Conservation (phyloP, 495 filamentous ascomycete species). For the Hyaloscypha bicolor region DNA sequence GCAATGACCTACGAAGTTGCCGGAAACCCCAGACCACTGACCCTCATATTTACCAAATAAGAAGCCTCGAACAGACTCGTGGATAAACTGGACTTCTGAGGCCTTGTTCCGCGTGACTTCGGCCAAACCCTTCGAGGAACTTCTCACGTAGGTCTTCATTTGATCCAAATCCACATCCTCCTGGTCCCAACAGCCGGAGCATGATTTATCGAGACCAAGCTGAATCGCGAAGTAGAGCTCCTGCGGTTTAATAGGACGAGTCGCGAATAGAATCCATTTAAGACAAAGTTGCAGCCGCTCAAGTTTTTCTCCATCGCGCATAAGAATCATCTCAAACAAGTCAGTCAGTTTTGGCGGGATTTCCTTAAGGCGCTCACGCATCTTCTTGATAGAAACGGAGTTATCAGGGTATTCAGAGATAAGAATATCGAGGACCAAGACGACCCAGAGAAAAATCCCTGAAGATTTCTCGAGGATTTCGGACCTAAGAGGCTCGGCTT, state of each 20-base stretch:
- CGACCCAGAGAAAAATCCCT: slow-evolving; percentile 43
- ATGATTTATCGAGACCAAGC: slow-evolving; percentile 19
- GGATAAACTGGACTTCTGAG: slow-evolving; percentile 42
- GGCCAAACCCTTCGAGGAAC: slow-evolving; percentile 40
- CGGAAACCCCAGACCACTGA: slow-evolving; percentile 29
- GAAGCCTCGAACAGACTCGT: slow-evolving; percentile 47
- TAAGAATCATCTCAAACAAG: slow-evolving; percentile 45
- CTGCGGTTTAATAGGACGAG: slow-evolving; percentile 33
- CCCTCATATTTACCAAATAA: slow-evolving; percentile 26
- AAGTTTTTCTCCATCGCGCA: slow-evolving; percentile 25
- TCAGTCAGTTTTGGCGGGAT: slow-evolving; percentile 40
- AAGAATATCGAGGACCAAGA: slow-evolving; percentile 43
- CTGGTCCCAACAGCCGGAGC: slow-evolving; percentile 25
- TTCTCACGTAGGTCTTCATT: slow-evolving; percentile 36
- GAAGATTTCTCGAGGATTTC: slow-evolving; percentile 37
- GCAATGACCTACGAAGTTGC: slow-evolving; percentile 33
- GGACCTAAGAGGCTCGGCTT: slow-evolving; percentile 24
- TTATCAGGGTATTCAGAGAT: slow-evolving; percentile 40
- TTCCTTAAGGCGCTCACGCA: slow-evolving; percentile 36
- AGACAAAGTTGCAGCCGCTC: slow-evolving; percentile 34
- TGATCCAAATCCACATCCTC: slow-evolving; percentile 31
- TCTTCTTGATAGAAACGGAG: slow-evolving; percentile 28
- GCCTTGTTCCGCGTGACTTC: slow-evolving; percentile 32
- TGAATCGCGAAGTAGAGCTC: slow-evolving; percentile 43
- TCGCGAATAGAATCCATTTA: slow-evolving; percentile 43